Base-by-base conservation (phyloP, 2,329 filamentous ascomycete genomes). In the Arthroderma sp. region DNA sequence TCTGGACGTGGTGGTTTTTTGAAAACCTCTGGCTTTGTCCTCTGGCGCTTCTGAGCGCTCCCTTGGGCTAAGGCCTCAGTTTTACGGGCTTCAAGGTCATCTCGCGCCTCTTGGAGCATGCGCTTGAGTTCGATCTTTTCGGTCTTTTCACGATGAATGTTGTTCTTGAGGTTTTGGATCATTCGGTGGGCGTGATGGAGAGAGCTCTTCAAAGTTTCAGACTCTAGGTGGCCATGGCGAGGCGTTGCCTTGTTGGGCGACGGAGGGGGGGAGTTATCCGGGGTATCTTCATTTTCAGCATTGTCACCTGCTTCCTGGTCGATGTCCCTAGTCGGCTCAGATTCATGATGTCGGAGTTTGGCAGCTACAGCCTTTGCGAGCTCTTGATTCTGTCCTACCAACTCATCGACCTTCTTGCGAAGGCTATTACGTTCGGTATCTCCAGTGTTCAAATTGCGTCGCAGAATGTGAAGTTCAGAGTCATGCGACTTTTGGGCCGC, bases 71-170 rank as follows among this genome's bases (percentile, higher is more conserved):
- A 70, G 21, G 68, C 51, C 73, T 73, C 33, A 82, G 80, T 58
- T 76, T 81, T 55, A 74, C 77, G 81, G 51, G 82, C 73, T 71
- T 89, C 93, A 28, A 98, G 75, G 66, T 98, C 93, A 68, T 98
- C 93, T 37, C 91, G 84, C 23, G 91, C 86, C 66, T 98, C 93
- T 73, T 97, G 91, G 31, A 97, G 81, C 81, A 98, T 88, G 59
- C 91, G 87, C 73, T 89, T 91, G 56, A 97, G 81, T 72, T 98
- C 93, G 28, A 97, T 81, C 77, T 96, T 98, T 72, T 98, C 93
- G 0, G 91, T 96, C 83, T 97, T 98, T 72, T 98, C 93, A 35
- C 93, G 87, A 71, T 98, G 91, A 51, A 97, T 87, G 66, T 91
- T 95, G 70, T 87, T 90, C 72, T 95, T 90, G 64, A 97, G 81